These are phyloP conservation scores for Tilletia horrida DNA, from an alignment of 1,284 basidiomycete species.

Conservation along the genomic window DNA sequence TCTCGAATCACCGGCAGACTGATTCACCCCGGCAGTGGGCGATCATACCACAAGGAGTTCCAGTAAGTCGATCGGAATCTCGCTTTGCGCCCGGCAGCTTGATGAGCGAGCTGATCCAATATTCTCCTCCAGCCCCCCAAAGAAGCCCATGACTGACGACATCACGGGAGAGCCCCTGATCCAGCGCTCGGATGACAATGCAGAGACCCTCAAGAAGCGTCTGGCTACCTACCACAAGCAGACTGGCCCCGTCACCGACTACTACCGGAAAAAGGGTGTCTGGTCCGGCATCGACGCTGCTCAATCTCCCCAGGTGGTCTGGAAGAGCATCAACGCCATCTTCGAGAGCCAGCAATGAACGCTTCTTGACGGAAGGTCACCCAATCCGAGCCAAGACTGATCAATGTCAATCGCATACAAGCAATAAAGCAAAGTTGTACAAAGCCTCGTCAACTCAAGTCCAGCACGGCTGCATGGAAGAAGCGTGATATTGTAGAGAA, in stretches of 20 bases:
- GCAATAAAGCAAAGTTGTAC: too few relatives aligned
- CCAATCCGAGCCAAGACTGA: too few relatives aligned
- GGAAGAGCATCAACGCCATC: slow-evolving; percentile 68
- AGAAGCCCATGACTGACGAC: slow-evolving; percentile 90
- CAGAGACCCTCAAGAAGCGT: slow-evolving; percentile 84
- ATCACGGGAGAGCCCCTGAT: slow-evolving; percentile 87
- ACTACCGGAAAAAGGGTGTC: slow-evolving; percentile 81
- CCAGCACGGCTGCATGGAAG: too few relatives aligned
- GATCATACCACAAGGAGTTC: slow-evolving; percentile 94
- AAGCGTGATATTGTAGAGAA: too few relatives aligned
- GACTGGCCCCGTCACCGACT: slow-evolving; percentile 92
- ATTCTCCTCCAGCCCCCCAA: slow-evolving; percentile 68
- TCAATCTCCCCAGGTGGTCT: slow-evolving; percentile 84
- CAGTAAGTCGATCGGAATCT: slow-evolving; percentile 63
- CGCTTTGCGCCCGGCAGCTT: background rate
- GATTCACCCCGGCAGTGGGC: slow-evolving; percentile 81
- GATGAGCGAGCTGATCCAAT: background rate
- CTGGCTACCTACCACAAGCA: slow-evolving; percentile 82
- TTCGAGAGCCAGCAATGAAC: slow-evolving; percentile 36
- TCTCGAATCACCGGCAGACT: slow-evolving; percentile 94
- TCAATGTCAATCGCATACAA: too few relatives aligned
- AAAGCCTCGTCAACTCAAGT: too few relatives aligned
- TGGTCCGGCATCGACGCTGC: slow-evolving; percentile 74
- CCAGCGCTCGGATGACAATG: slow-evolving; percentile 58
- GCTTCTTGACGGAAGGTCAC: too few relatives aligned